These are phyloP conservation scores for Geotrichum histeridarum DNA, from an alignment of 1,139 yeast species.

Conservation along the genomic window DNA sequence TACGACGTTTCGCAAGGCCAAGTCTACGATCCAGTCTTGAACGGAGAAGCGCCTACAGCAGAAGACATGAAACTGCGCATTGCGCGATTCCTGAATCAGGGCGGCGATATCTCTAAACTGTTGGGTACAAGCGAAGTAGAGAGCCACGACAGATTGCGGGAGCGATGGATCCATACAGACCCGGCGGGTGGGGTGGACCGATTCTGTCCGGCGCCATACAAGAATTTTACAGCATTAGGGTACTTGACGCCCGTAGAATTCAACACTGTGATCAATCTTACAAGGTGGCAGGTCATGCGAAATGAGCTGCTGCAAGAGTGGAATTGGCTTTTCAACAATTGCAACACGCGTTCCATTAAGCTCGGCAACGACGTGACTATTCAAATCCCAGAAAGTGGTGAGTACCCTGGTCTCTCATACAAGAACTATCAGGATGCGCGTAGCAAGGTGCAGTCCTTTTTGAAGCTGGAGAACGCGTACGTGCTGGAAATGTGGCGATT, in stretches of 20 bases:
- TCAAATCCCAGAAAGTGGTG: not conserved
- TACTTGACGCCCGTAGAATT: constrained; percentile 3
- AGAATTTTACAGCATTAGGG: constrained; percentile 1
- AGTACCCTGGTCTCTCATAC: constrained; percentile 3
- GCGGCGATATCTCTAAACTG: constrained; percentile 6
- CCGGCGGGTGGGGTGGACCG: not conserved
- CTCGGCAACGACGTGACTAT: not conserved
- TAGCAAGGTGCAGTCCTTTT: not conserved
- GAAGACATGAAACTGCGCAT: constrained; percentile 12
- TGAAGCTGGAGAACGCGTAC: constrained; percentile 8
- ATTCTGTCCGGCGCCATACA: constrained; percentile 9
- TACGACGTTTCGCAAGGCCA: constrained; percentile 8
- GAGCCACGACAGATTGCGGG: constrained; percentile 6
- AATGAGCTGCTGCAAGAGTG: constrained; percentile 3
- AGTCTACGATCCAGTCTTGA: constrained; percentile 8
- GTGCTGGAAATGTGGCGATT: constrained; percentile 11
- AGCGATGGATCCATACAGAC: not conserved
- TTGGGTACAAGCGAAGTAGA: constrained; percentile 8
- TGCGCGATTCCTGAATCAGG: constrained; percentile 1
- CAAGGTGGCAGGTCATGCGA: constrained; percentile 15
- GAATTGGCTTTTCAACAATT: not conserved
- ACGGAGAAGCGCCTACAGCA: constrained; percentile 9
- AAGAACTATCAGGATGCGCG: not conserved
- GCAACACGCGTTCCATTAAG: not conserved
- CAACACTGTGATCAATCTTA: not conserved